These are phyloP conservation scores for Pezicula neosporulosa DNA, from an alignment of 2,329 filamentous ascomycete species.

Conservation along the genomic window DNA sequence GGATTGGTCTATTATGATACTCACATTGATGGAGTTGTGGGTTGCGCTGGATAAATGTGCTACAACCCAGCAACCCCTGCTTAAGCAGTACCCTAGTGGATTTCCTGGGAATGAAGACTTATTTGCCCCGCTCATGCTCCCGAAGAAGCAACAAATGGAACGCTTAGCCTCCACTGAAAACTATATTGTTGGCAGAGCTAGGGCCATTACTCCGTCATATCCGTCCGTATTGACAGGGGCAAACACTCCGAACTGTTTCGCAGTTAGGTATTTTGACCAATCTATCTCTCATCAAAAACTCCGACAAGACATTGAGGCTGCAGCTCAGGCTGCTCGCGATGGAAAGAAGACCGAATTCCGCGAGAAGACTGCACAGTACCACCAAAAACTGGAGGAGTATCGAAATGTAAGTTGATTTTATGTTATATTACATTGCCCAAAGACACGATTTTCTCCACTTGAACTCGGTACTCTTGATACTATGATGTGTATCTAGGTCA, in stretches of 20 bases:
- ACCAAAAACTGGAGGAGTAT: constrained; percentile 1
- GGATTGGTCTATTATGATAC: constrained; percentile 48
- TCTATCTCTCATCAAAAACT: constrained; percentile 37
- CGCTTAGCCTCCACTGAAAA: constrained; percentile 42
- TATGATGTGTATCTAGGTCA: not conserved
- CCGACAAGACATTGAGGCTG: constrained; percentile 31
- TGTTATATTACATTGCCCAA: too few relatives aligned
- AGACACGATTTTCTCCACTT: not conserved
- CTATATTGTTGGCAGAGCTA: constrained; percentile 33
- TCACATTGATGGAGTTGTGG: constrained; percentile 57
- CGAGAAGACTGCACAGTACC: constrained; percentile 24
- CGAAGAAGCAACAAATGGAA: constrained; percentile 38
- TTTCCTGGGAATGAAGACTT: constrained; percentile 30
- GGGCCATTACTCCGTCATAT: constrained; percentile 1
- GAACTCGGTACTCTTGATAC: not conserved
- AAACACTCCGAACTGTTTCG: constrained; percentile 36
- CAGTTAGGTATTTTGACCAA: constrained; percentile 43
- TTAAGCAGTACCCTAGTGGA: constrained; percentile 44
- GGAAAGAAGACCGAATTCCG: constrained; percentile 33
- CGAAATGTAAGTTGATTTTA: not conserved
- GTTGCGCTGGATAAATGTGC: constrained; percentile 49
- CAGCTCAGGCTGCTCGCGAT: constrained; percentile 27
- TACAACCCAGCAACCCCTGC: constrained; percentile 31
- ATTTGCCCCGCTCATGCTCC: constrained; percentile 43
- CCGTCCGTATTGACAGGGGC: constrained; percentile 35